Conservation (phyloP, 208 protist genomes). For the Trypanosoma grayi region DNA sequence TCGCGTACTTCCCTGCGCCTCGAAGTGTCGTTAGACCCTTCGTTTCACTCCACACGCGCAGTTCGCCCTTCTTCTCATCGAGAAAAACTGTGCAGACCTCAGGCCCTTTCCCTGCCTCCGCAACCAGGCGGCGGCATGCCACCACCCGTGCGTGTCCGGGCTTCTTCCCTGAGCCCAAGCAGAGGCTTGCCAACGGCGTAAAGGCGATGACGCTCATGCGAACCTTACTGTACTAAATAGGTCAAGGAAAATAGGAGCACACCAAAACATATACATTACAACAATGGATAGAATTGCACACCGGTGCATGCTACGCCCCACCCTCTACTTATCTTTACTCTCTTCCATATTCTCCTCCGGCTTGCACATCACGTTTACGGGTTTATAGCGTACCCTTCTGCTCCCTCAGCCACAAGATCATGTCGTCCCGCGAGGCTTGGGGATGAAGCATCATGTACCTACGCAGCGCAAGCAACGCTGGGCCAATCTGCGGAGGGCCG, state of each 20-base stretch:
- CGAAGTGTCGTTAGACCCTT: slow-evolving; percentile 16
- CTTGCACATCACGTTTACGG: neutral
- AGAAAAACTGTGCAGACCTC: slow-evolving; percentile 21
- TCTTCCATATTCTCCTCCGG: neutral
- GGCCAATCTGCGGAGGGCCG: slow-evolving; percentile 43
- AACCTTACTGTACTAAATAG: neutral
- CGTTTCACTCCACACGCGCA: slow-evolving; percentile 21
- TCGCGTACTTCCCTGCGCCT: slow-evolving; percentile 26
- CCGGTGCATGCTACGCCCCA: no score
- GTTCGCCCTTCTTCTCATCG: slow-evolving; percentile 12
- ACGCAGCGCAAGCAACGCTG: slow-evolving; percentile 47
- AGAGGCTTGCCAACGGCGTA: slow-evolving; percentile 4
- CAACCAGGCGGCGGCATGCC: neutral
- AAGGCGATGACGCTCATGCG: slow-evolving; percentile 14
- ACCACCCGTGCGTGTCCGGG: slow-evolving; percentile 5
- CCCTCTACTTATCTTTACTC: neutral
- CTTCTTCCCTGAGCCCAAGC: slow-evolving; percentile 11
- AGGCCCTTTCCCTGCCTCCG: neutral
- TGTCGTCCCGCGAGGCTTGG: slow-evolving; percentile 23
- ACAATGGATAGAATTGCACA: no score
- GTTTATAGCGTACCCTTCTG: slow-evolving; percentile 1
- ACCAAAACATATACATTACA: no score
- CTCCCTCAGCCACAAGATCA: slow-evolving; percentile 26
- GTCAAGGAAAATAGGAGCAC: no score
- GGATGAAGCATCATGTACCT: slow-evolving; percentile 58